Conservation (phyloP, 768 basidiomycete species). For the Naganishia vaughanmartiniae region DNA sequence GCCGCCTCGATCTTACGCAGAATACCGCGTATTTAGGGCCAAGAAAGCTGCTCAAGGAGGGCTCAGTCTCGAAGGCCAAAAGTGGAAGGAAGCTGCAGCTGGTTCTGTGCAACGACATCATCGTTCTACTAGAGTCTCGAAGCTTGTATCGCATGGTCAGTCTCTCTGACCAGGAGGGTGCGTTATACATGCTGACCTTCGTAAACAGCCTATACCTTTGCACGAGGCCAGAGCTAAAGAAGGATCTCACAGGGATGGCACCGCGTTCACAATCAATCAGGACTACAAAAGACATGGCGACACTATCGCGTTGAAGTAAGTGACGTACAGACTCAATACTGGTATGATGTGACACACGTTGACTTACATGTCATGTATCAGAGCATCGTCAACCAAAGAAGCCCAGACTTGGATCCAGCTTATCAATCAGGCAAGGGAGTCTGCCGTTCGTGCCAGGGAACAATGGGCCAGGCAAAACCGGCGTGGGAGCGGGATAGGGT, state of each 20-base stretch:
- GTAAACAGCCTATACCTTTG: conserved; percentile 62
- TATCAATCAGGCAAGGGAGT: conserved; percentile 22
- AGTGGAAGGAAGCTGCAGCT: conserved; percentile 73
- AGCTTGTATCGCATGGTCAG: conserved; percentile 80
- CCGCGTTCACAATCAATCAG: conserved; percentile 62
- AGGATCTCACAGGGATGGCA: conserved; percentile 35
- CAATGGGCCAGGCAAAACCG: conserved; percentile 2
- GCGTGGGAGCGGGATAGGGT: conserved; percentile 25
- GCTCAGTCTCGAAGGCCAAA: conserved; percentile 72
- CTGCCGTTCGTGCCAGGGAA: conserved; percentile 20
- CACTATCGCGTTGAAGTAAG: conserved; percentile 55
- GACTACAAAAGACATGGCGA: conserved; percentile 74
- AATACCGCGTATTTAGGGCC: conserved; percentile 80
- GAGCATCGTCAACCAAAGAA: conserved; percentile 30
- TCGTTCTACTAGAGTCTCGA: conserved; percentile 76
- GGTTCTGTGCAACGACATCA: conserved; percentile 83
- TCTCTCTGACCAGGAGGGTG: conserved; percentile 21
- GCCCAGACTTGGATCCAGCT: conserved; percentile 31
- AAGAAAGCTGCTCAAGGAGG: conserved; percentile 77
- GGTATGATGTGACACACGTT: neutral
- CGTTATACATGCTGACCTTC: neutral
- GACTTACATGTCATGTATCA: neutral
- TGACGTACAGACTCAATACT: neutral
- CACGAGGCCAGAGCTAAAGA: conserved; percentile 43
- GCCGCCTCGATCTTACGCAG: conserved; percentile 82